A percentile compares a stretch with the other conserved stretches of the same genome.
These are phyloP conservation scores for Pichia rugopelliculosa DNA, from an alignment of 805 yeast species.

Conservation along the genomic window DNA sequence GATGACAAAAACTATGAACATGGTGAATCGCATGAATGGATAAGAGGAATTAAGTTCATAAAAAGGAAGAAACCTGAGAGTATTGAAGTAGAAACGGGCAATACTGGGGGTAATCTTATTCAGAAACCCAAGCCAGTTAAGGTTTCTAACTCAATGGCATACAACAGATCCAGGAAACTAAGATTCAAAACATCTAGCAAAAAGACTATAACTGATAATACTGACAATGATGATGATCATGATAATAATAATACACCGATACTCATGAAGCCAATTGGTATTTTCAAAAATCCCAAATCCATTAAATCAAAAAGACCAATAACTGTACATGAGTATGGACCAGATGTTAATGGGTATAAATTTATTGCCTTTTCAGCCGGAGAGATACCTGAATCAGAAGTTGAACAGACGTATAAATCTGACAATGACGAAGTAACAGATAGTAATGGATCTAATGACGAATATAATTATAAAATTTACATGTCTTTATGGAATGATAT, in stretches of 20 bases:
- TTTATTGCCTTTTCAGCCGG: slow-evolving; percentile 31
- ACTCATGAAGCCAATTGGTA: too few relatives aligned
- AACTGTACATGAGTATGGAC: slow-evolving; percentile 28
- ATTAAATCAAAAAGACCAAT: background rate
- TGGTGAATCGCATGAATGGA: background rate
- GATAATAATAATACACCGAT: background rate
- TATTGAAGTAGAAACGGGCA: background rate
- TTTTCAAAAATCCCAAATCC: background rate
- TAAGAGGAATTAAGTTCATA: background rate
- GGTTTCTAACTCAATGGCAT: background rate
- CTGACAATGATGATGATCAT: background rate
- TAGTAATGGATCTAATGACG: slow-evolving; percentile 4
- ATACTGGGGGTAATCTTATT: too few relatives aligned
- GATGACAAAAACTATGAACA: background rate
- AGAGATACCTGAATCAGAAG: slow-evolving; percentile 5
- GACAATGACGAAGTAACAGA: background rate
- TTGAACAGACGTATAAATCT: background rate
- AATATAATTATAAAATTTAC: slow-evolving; percentile 20
- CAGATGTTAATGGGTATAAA: slow-evolving; percentile 34
- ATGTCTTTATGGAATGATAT: slow-evolving; percentile 23
- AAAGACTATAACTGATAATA: background rate
- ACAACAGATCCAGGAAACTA: background rate
- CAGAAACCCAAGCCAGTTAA: background rate
- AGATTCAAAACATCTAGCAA: background rate
- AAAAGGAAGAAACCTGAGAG: background rate